phyloP scores from a whole-genome alignment of 176 grass and related monocot genomes.

The Ensete glaucum region DNA sequence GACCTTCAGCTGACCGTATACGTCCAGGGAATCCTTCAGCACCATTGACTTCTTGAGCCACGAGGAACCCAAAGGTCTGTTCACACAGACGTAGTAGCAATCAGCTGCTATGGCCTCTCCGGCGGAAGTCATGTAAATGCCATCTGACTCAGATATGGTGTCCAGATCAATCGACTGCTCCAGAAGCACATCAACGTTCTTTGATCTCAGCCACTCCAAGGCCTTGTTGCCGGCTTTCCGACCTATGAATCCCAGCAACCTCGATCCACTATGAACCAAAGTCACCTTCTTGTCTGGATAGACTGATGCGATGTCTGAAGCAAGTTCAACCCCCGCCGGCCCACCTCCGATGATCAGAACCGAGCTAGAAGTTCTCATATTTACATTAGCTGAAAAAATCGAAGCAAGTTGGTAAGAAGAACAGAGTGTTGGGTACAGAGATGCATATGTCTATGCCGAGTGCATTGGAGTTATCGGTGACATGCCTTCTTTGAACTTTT shows the following conservation, averaged over 20 bases:
- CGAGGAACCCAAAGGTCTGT: constrained; percentile 26
- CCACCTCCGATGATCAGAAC: constrained; percentile 57
- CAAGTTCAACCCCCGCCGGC: constrained; percentile 54
- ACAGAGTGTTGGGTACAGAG: too few species aligned
- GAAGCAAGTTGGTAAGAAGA: too few species aligned
- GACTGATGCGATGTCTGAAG: constrained; percentile 42
- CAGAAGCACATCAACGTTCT: constrained; percentile 51
- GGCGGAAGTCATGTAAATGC: constrained; percentile 40
- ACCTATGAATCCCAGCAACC: constrained; percentile 44
- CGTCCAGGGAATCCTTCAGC: constrained; percentile 24
- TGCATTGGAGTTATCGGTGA: too few species aligned
- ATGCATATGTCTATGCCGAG: too few species aligned
- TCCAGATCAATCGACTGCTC: constrained; percentile 47
- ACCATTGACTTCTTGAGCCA: constrained; percentile 36
- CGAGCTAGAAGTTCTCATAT: constrained; percentile 25
- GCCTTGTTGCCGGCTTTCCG: constrained; percentile 40
- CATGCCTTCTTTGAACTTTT: constrained; percentile 37
- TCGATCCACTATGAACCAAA: constrained; percentile 40
- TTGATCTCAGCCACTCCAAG: constrained; percentile 54
- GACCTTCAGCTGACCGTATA: constrained; percentile 19
- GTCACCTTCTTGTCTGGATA: constrained; percentile 53
- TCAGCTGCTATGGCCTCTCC: constrained; percentile 46
- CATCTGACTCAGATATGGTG: neutral
- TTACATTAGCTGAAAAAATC: constrained; percentile 24
- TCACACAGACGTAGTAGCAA: constrained; percentile 40